Conservation (phyloP, 2,329 filamentous ascomycete genomes). For the Achaetomium macrosporum region DNA sequence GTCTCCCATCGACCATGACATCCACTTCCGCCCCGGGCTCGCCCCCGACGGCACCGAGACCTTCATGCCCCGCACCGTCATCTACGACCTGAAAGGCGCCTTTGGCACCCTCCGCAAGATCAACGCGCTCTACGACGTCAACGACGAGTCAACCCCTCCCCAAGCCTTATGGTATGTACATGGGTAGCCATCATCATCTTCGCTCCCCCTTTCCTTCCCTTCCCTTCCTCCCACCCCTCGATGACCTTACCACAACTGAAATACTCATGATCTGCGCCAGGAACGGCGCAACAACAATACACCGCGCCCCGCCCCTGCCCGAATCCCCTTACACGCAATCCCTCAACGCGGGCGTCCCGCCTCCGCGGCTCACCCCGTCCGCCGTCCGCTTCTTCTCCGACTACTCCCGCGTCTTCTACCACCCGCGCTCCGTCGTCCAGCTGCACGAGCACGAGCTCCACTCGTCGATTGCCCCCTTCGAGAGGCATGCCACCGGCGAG, state of each 20-base stretch:
- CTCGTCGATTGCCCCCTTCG: conserved; percentile 52
- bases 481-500: conserved; percentile 66
- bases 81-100: conserved; percentile 91
- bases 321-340: conserved; percentile 72
- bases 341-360: conserved; percentile 63
- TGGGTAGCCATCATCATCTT: background rate
- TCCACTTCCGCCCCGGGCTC: conserved; percentile 82
- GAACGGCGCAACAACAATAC: conserved; percentile 62
- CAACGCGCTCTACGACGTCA: conserved; percentile 74
- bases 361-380: conserved; percentile 57
- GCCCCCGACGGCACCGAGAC: conserved; percentile 83
- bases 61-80: conserved; percentile 81
- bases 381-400: conserved; percentile 95
- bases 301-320: conserved; percentile 61
- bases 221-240: background rate
- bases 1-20: conserved; percentile 69
- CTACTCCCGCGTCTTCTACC: conserved; percentile 87
- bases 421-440: conserved; percentile 81
- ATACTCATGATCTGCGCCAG: conserved; percentile 34
- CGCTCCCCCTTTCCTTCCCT: background rate
- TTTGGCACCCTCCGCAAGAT: conserved; percentile 85
- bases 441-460: conserved; percentile 69
- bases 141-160: conserved; percentile 25
- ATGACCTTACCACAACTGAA: background rate
- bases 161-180: conserved; percentile 36